These are phyloP conservation scores for Aechmea fasciata DNA, from an alignment of 176 grass and related monocot genomes.

Conservation along the genomic window DNA sequence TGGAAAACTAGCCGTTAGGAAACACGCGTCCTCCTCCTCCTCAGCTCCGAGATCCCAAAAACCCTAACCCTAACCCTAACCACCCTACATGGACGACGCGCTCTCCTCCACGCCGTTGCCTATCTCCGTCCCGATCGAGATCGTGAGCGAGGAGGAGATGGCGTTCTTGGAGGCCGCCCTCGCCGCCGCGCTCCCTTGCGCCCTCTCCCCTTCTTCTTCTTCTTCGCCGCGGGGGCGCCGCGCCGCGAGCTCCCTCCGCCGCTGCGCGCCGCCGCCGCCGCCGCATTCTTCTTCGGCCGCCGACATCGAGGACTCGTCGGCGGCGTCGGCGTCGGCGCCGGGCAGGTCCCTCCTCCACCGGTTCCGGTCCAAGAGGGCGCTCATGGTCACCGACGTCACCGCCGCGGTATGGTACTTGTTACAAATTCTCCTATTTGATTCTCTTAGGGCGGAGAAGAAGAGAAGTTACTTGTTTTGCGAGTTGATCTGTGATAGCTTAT, in stretches of 20 bases:
- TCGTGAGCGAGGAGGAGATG: slow-evolving; percentile 94
- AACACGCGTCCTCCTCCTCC: neutral
- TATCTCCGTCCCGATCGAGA: slow-evolving; percentile 25
- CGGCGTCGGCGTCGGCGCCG: neutral
- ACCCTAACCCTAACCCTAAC: neutral
- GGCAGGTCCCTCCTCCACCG: slow-evolving; percentile 33
- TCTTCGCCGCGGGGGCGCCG: neutral
- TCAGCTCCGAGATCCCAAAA: neutral
- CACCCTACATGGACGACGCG: neutral
- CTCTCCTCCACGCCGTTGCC: neutral
- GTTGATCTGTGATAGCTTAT: neutral
- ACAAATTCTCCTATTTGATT: neutral
- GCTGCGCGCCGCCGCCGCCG: slow-evolving; percentile 11
- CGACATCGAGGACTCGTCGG: slow-evolving; percentile 58
- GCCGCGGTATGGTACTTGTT: slow-evolving; percentile 45
- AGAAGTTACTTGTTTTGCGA: neutral
- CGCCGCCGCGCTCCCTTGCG: slow-evolving; percentile 31
- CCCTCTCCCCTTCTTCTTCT: neutral
- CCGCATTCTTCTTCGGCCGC: neutral
- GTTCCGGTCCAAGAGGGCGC: slow-evolving; percentile 42
- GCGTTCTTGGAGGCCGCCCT: slow-evolving; percentile 67
- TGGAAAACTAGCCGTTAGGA: too few species aligned
- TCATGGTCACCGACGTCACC: slow-evolving; percentile 72
- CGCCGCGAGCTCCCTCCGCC: slow-evolving; percentile 16
- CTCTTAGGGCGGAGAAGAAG: neutral